Evolutionary conservation across 495 filamentous ascomycete species (phyloP).

Genomic region (Hypoxylon rickii): DNA sequence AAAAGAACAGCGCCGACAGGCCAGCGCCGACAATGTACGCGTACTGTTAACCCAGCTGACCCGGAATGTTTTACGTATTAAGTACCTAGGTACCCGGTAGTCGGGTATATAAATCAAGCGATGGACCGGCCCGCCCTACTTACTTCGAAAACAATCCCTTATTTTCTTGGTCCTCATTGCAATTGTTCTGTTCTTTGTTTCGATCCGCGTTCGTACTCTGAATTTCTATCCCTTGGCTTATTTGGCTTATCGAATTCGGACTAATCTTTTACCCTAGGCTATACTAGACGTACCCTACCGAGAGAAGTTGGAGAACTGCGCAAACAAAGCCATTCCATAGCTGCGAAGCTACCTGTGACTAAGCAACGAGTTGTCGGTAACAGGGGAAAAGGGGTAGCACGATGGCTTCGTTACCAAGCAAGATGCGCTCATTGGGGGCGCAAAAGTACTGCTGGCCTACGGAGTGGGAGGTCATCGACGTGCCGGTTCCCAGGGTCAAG

Average conservation of each 20-base stretch:
- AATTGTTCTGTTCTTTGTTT: not conserved
- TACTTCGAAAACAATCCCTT: too few species aligned
- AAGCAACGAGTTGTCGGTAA: too few species aligned
- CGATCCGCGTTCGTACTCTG: not conserved
- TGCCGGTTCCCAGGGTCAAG: conserved; percentile 49
- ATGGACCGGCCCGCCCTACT: too few species aligned
- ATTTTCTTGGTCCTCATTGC: too few species aligned
- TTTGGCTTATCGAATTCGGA: not conserved
- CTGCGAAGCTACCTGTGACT: not conserved
- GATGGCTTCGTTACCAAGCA: conserved; percentile 29
- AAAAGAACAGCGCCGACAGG: too few species aligned
- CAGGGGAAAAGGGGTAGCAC: not conserved
- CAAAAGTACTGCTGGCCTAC: conserved; percentile 47
- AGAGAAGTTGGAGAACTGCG: not conserved
- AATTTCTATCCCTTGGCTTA: not conserved
- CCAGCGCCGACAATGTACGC: too few species aligned
- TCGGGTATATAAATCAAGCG: too few species aligned
- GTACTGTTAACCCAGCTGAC: too few species aligned
- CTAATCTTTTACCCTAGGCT: too few species aligned
- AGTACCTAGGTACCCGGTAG: too few species aligned
- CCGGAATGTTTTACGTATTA: too few species aligned
- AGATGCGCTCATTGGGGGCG: conserved; percentile 55
- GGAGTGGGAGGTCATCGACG: conserved; percentile 47
- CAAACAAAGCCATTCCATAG: not conserved
- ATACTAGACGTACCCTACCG: too few species aligned